A percentile compares a stretch with the other conserved stretches of the same genome.
phyloP scores from a whole-genome alignment of 2,329 filamentous ascomycete species.

The Aspergillus aculeatus region DNA sequence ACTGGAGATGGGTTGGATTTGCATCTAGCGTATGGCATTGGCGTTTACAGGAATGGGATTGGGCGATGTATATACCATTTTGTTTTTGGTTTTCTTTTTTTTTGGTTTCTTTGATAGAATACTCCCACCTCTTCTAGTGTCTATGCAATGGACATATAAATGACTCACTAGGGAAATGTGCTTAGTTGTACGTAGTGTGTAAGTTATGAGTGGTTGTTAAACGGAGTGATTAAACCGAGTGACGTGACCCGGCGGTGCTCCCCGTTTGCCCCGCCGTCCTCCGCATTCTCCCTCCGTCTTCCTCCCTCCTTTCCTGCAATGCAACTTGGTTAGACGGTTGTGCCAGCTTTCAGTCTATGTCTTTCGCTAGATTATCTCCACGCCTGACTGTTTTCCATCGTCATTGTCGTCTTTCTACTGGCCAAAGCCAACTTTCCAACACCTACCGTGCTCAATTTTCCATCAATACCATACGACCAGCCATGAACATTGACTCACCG shows the following conservation, averaged over 20 bases:
- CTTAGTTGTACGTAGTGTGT: no score
- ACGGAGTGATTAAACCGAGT: background rate
- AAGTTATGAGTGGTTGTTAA: background rate
- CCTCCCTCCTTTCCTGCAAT: background rate
- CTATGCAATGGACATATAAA: slow-evolving; percentile 13
- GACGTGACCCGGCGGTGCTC: slow-evolving; percentile 2
- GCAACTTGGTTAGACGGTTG: background rate
- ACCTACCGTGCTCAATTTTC: background rate
- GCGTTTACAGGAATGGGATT: slow-evolving; percentile 17
- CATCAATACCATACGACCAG: background rate
- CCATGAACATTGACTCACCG: background rate
- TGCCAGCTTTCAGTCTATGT: background rate
- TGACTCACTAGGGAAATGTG: background rate
- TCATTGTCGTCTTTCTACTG: background rate
- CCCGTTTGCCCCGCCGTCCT: slow-evolving; percentile 4
- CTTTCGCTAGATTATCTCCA: background rate
- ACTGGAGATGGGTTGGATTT: slow-evolving; percentile 12
- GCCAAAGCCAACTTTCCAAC: background rate
- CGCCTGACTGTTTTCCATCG: background rate
- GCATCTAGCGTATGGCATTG: slow-evolving; percentile 25
- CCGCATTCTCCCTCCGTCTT: background rate
- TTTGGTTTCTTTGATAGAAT: slow-evolving; percentile 18
- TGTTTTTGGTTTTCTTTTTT: slow-evolving; percentile 3
- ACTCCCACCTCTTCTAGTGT: slow-evolving; percentile 6
- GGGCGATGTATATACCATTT: slow-evolving; percentile 7